Percentiles rank a stretch among this genome's conserved stretches.
Conservation (phyloP, 805 yeast species). For the Maudiozyma serrabonitensis region DNA sequence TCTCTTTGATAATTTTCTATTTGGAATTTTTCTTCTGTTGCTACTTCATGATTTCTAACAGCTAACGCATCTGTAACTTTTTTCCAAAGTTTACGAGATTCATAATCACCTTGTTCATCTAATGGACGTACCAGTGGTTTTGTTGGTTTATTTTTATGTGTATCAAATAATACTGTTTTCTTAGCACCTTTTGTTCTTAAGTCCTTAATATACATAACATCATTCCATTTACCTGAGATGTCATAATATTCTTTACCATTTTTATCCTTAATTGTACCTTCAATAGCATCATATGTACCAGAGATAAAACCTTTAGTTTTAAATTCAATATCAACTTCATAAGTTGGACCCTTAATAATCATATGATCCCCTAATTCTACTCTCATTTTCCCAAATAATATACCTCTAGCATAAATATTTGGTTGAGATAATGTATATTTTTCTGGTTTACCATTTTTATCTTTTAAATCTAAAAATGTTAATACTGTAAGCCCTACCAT, state of each 20-base stretch:
- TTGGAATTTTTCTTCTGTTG: conserved; percentile 79
- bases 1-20: conserved; percentile 84
- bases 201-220: conserved; percentile 59
- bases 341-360: conserved; percentile 53
- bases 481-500: conserved; percentile 86
- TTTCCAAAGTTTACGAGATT: conserved; percentile 77
- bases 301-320: conserved; percentile 90
- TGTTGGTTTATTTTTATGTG: conserved; percentile 41
- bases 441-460: conserved; percentile 45
- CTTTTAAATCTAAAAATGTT: conserved; percentile 51
- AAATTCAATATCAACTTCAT: conserved; percentile 78
- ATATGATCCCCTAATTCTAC: conserved; percentile 91
- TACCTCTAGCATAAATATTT: conserved; percentile 89
- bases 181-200: conserved; percentile 32
- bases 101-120: conserved; percentile 69
- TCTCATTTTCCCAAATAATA: conserved; percentile 79
- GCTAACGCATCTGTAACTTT: conserved; percentile 76
- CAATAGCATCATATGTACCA: conserved; percentile 85
- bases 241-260: conserved; percentile 51
- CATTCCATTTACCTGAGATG: conserved; percentile 91
- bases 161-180: conserved; percentile 48
- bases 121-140: conserved; percentile 70
- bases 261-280: conserved; percentile 54
- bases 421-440: conserved; percentile 85
- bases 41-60: conserved; percentile 64